These are phyloP conservation scores for Globisporangium yorkense DNA, from an alignment of 352 stramenopile genomes.

Conservation along the genomic window DNA sequence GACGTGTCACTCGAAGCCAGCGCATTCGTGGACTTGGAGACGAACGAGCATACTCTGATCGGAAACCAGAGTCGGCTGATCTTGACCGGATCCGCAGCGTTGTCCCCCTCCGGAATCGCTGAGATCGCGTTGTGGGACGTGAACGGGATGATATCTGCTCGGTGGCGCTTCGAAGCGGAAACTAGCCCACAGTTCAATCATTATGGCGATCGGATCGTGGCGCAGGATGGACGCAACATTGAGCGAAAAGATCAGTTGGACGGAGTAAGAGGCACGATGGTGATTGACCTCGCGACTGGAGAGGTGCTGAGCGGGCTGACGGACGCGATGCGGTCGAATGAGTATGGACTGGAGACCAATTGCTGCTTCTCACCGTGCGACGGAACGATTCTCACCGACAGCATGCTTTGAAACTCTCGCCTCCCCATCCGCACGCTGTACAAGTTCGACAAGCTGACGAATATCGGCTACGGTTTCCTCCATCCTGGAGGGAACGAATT, in stretches of 20 bases:
- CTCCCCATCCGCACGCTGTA: slow-evolving; percentile 68
- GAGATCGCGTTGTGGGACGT: slow-evolving; percentile 77
- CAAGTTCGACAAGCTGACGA: slow-evolving; percentile 89
- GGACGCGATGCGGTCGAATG: slow-evolving; percentile 61
- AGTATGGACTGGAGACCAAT: slow-evolving; percentile 73
- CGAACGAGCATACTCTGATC: slow-evolving; percentile 57
- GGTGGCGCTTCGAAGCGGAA: slow-evolving; percentile 58
- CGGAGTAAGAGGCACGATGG: slow-evolving; percentile 40
- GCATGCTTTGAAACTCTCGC: slow-evolving; percentile 77
- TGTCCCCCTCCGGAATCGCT: slow-evolving; percentile 41
- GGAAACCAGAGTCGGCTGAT: slow-evolving; percentile 43
- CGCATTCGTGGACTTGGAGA: slow-evolving; percentile 61
- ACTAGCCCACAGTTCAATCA: slow-evolving; percentile 72
- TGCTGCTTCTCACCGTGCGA: slow-evolving; percentile 73
- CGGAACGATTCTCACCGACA: slow-evolving; percentile 67
- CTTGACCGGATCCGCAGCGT: slow-evolving; percentile 41
- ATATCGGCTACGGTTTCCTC: slow-evolving; percentile 77
- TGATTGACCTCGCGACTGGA: slow-evolving; percentile 69
- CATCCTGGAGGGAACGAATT: slow-evolving; percentile 87
- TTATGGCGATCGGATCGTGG: slow-evolving; percentile 67
- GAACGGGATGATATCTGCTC: slow-evolving; percentile 47
- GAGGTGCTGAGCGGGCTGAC: slow-evolving; percentile 53
- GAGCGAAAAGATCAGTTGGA: slow-evolving; percentile 30
- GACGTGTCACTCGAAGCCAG: slow-evolving; percentile 67
- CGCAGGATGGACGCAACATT: slow-evolving; percentile 42